These are phyloP conservation scores for Fusarium sacchari DNA, from an alignment of 2,329 filamentous ascomycete species.

Conservation along the genomic window DNA sequence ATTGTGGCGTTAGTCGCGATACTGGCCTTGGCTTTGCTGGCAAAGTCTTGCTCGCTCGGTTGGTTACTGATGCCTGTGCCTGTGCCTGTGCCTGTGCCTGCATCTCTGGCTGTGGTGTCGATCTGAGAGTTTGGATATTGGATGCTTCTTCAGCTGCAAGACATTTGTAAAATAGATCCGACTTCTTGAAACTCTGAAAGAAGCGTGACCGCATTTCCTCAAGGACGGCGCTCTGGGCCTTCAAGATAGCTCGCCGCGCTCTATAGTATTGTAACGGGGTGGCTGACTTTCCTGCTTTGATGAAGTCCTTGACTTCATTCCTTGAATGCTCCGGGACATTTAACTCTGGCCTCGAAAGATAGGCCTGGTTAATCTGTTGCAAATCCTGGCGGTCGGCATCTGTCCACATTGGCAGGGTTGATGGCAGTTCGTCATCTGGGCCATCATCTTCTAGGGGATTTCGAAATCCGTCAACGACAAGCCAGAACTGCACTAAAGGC, in stretches of 20 bases:
- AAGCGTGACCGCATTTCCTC: conserved; percentile 85
- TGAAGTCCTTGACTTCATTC: conserved; percentile 77
- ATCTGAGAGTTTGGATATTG: conserved; percentile 43
- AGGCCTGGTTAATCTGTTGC: conserved; percentile 90
- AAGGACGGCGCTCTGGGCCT: conserved; percentile 82
- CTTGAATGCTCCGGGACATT: conserved; percentile 77
- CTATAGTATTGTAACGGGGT: conserved; percentile 83
- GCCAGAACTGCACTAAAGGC: conserved; percentile 95
- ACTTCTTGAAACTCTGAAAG: conserved; percentile 88
- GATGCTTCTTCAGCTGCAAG: conserved; percentile 85
- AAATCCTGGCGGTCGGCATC: conserved; percentile 88
- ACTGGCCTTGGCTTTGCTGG: conserved; percentile 58
- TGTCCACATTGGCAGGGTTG: conserved; percentile 75
- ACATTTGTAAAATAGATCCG: conserved; percentile 96
- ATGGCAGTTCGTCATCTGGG: conserved; percentile 68
- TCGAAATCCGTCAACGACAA: conserved; percentile 95
- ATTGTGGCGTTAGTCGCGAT: conserved; percentile 53
- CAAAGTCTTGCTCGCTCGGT: conserved; percentile 50
- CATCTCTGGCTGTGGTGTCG: conserved; percentile 32
- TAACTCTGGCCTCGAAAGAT: conserved; percentile 83
- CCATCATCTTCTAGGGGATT: conserved; percentile 89
- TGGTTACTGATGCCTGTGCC: conserved; percentile 40
- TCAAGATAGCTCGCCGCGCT: conserved; percentile 83
- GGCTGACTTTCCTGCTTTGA: conserved; percentile 80
- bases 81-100: conserved; percentile 33